Evolutionary conservation across 2,329 filamentous ascomycete species (phyloP).

Genomic region (Mycosphaerella arachidis): DNA sequence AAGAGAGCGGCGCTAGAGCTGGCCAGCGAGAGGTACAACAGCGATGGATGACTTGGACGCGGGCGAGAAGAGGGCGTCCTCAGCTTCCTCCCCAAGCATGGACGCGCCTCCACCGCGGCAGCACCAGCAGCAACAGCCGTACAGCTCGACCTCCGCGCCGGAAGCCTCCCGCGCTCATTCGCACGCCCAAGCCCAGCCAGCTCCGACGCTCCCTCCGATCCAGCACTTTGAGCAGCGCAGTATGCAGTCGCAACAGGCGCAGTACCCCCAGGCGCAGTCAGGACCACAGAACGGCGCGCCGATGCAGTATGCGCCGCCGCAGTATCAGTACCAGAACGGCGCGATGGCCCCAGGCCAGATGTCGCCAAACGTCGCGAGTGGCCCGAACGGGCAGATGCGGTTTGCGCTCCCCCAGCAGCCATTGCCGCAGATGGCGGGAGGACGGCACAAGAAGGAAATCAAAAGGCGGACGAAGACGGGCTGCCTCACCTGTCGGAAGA

Average conservation of each 20-base stretch:
- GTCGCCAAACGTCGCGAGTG: slow-evolving; percentile 19
- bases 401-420: slow-evolving; percentile 52
- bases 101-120: not conserved
- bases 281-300: slow-evolving; percentile 1
- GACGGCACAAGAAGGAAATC: slow-evolving; percentile 67
- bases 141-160: slow-evolving; percentile 1
- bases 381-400: slow-evolving; percentile 40
- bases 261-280: slow-evolving; percentile 3
- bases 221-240: slow-evolving; percentile 22
- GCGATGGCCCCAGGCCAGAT: slow-evolving; percentile 21
- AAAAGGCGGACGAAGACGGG: slow-evolving; percentile 59
- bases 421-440: slow-evolving; percentile 53
- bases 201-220: slow-evolving; percentile 21
- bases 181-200: not conserved
- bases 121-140: slow-evolving; percentile 31
- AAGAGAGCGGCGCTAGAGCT: not conserved
- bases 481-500: slow-evolving; percentile 55
- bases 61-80: not conserved
- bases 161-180: not conserved
- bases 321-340: slow-evolving; percentile 24
- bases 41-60: not conserved
- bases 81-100: slow-evolving; percentile 1
- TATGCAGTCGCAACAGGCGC: slow-evolving; percentile 23
- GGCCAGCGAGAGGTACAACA: not conserved
- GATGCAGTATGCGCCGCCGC: slow-evolving; percentile 23